Conservation (phyloP, 108 stramenopile genomes). For the Pseudonitzschia pungens region DNA sequence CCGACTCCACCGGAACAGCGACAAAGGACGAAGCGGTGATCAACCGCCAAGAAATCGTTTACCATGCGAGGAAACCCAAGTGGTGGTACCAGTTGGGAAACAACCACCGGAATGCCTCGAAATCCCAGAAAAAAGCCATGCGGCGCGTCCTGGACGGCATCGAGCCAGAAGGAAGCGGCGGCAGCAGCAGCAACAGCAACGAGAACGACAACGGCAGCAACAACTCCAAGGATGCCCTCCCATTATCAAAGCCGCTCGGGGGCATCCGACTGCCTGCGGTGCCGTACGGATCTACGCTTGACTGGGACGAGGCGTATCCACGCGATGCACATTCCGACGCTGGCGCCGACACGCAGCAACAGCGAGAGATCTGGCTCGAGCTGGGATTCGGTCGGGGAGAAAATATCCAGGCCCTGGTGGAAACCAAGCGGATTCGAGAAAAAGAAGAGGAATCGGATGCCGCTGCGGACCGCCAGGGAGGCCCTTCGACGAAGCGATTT, state of each 20-base stretch:
- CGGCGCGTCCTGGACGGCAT: conserved; percentile 37
- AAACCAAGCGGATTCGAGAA: not conserved
- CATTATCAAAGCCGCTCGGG: not conserved
- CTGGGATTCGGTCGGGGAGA: conserved; percentile 76
- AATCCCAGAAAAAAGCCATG: conserved; percentile 60
- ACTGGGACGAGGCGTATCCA: conserved; percentile 32
- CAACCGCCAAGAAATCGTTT: not conserved
- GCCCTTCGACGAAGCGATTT: not conserved
- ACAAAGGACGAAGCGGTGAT: too few relatives aligned
- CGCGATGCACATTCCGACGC: conserved; percentile 9
- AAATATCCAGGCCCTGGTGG: conserved; percentile 51
- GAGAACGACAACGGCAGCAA: not conserved
- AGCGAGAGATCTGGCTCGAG: conserved; percentile 56
- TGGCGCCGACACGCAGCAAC: not conserved
- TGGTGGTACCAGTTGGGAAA: conserved; percentile 65
- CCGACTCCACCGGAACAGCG: too few relatives aligned
- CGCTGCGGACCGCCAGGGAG: not conserved
- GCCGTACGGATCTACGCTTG: conserved; percentile 27
- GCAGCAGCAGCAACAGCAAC: not conserved
- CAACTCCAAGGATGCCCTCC: not conserved
- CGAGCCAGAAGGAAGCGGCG: not conserved
- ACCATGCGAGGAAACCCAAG: conserved; percentile 58
- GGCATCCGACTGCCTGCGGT: conserved; percentile 22
- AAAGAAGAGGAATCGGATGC: conserved; percentile 16
- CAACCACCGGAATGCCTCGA: conserved; percentile 46